Conservation (phyloP, 139 green algal genomes). For the Limnomonas spitsbergensis region DNA sequence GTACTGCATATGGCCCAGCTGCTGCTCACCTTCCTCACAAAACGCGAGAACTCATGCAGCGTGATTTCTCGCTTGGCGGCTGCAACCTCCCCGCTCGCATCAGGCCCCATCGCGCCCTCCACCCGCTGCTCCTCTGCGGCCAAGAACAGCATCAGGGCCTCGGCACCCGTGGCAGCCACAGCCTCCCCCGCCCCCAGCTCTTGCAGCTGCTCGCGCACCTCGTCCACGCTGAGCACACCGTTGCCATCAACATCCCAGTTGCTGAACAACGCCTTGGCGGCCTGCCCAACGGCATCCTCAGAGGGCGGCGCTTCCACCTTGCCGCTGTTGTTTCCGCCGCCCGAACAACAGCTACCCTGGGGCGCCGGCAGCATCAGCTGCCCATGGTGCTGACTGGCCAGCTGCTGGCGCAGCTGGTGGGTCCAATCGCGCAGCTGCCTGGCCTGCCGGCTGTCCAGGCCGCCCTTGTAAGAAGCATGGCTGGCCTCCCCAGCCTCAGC, state of each 20-base stretch:
- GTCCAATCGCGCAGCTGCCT: slow-evolving; percentile 52
- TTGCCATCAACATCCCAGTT: slow-evolving; percentile 28
- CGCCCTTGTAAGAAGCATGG: slow-evolving; percentile 87
- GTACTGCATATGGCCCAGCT: not conserved
- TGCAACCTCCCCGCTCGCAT: not conserved
- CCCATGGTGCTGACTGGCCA: slow-evolving; percentile 22
- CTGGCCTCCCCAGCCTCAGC: slow-evolving; percentile 78
- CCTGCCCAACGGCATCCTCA: not conserved
- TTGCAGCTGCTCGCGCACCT: slow-evolving; percentile 6
- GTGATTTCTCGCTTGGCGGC: not conserved
- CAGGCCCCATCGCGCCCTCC: not conserved
- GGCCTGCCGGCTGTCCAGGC: slow-evolving; percentile 60
- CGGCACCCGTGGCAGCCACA: not conserved
- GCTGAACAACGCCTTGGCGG: slow-evolving; percentile 22
- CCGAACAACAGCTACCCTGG: not conserved
- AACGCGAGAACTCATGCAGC: not conserved
- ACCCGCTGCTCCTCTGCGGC: not conserved
- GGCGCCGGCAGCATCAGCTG: slow-evolving; percentile 20
- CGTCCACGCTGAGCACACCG: slow-evolving; percentile 19
- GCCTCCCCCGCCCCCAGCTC: not conserved
- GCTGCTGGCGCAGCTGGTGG: slow-evolving; percentile 35
- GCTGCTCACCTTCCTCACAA: slow-evolving; percentile 3
- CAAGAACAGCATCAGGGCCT: slow-evolving; percentile 9
- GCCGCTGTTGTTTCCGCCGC: too few species aligned
- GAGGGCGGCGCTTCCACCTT: too few species aligned